These are phyloP conservation scores for Ascochyta viciae-villosae DNA, from an alignment of 2,329 filamentous ascomycete species.

Conservation along the genomic window DNA sequence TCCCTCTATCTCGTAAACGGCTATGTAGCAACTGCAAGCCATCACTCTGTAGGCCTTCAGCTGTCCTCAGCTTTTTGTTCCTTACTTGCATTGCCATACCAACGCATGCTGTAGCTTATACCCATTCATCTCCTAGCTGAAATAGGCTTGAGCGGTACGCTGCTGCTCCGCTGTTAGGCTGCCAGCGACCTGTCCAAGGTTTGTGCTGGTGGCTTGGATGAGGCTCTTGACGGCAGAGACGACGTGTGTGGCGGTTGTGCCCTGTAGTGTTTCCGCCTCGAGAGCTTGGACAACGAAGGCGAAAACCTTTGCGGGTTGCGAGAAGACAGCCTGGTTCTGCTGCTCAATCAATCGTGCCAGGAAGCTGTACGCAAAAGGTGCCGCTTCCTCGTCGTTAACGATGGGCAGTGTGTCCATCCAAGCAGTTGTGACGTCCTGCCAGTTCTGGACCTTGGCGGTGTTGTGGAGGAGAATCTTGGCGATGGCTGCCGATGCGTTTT, in stretches of 20 bases:
- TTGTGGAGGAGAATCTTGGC: conserved; percentile 97
- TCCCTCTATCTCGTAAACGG: not conserved
- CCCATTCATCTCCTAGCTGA: conserved; percentile 61
- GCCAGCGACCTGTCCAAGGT: conserved; percentile 76
- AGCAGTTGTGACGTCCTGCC: conserved; percentile 76
- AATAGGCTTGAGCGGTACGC: conserved; percentile 77
- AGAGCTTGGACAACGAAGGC: conserved; percentile 85
- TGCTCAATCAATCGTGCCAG: conserved; percentile 89
- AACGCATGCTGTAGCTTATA: conserved; percentile 6
- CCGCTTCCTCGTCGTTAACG: conserved; percentile 94
- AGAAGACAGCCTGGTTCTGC: conserved; percentile 84
- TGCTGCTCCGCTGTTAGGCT: conserved; percentile 82
- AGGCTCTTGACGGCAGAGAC: conserved; percentile 80
- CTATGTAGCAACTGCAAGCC: not conserved
- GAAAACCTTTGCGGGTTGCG: conserved; percentile 82
- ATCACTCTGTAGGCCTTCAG: not conserved
- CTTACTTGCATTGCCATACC: not conserved
- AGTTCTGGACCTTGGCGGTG: conserved; percentile 74
- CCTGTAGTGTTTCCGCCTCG: conserved; percentile 87
- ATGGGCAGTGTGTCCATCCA: conserved; percentile 94
- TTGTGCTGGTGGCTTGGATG: conserved; percentile 74
- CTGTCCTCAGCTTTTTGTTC: not conserved
- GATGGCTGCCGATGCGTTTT: conserved; percentile 95
- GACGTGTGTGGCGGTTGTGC: conserved; percentile 79
- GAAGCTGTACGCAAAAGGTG: conserved; percentile 94